Evolutionary conservation across 2,329 filamentous ascomycete species (phyloP).

Genomic region (Coniochaeta sp.): DNA sequence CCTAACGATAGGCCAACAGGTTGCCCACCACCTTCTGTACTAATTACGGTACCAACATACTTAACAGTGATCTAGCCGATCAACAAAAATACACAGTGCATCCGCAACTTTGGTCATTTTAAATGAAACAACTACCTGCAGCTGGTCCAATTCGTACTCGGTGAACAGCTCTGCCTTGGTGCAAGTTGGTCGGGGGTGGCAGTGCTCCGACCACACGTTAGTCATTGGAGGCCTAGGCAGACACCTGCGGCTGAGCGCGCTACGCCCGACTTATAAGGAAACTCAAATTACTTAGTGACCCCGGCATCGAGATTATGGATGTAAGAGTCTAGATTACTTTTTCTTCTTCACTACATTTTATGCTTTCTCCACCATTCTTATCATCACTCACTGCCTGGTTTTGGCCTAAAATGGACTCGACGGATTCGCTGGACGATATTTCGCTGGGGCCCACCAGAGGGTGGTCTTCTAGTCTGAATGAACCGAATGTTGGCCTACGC

Average conservation of each 20-base stretch:
- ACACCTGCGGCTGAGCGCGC: background rate
- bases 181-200: background rate
- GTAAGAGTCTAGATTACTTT: background rate
- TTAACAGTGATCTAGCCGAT: no score
- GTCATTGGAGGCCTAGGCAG: background rate
- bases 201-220: background rate
- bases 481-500: background rate
- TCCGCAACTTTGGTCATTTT: no score
- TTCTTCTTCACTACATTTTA: background rate
- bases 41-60: no score
- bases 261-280: background rate
- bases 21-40: no score
- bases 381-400: background rate
- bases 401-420: background rate
- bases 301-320: background rate
- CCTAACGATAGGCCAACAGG: no score
- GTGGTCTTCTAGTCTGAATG: background rate
- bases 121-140: background rate
- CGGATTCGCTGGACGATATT: background rate
- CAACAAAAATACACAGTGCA: no score
- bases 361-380: background rate
- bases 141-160: background rate
- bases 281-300: background rate
- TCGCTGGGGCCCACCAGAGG: background rate
- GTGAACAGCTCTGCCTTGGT: background rate